Conservation (phyloP, 371 early-diverging fungal genomes). For the Entomophthora muscae region DNA sequence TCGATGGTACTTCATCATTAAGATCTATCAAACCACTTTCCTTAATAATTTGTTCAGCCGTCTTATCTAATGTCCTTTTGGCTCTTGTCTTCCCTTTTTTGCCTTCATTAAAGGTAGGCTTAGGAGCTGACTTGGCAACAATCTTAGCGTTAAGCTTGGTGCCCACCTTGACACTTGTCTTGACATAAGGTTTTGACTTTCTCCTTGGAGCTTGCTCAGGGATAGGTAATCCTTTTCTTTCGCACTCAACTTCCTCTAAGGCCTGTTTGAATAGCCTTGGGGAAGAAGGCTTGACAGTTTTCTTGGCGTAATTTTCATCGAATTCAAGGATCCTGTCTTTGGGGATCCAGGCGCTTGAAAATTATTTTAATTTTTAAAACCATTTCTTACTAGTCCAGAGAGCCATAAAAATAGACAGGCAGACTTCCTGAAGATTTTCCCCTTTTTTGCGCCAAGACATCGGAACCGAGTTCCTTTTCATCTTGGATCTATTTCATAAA, state of each 20-base stretch:
- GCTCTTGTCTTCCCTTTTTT: too few relatives aligned
- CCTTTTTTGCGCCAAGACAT: neutral
- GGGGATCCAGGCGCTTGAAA: neutral
- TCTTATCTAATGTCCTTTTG: neutral
- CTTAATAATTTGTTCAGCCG: neutral
- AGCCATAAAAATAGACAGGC: neutral
- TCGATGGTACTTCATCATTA: neutral
- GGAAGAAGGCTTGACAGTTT: neutral
- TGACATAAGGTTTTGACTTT: neutral
- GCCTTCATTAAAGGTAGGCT: too few relatives aligned
- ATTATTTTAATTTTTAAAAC: neutral
- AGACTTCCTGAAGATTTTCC: neutral
- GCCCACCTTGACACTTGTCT: neutral
- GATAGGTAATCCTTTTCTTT: neutral
- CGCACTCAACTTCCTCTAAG: neutral
- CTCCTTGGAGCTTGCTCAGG: neutral
- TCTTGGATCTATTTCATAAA: neutral
- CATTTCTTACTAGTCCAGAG: neutral
- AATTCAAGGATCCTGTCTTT: neutral
- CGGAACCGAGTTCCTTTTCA: neutral
- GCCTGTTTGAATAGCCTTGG: neutral
- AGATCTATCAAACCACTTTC: neutral
- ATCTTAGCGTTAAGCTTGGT: neutral
- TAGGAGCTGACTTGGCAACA: neutral
- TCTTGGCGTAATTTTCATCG: neutral